A percentile compares a stretch with the other conserved stretches of the same genome.
Conservation (phyloP, 2,329 filamentous ascomycete genomes). For the Fusarium irregulare region DNA sequence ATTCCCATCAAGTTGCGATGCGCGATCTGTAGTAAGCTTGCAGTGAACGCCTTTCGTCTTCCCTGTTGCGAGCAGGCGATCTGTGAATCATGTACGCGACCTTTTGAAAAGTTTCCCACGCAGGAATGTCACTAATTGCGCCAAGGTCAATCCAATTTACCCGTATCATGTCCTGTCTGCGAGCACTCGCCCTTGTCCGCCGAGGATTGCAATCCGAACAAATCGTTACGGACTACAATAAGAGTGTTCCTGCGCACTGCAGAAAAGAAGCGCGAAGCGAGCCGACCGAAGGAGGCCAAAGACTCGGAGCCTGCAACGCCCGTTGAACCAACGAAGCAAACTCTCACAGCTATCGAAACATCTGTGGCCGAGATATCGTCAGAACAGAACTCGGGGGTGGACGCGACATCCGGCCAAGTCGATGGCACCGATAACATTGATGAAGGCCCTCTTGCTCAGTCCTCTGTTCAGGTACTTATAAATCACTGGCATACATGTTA, state of each 20-base stretch:
- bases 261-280: conserved; percentile 85
- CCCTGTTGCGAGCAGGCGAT: conserved; percentile 97
- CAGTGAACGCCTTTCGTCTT: conserved; percentile 88
- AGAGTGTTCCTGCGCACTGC: conserved; percentile 90
- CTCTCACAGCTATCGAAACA: conserved; percentile 45
- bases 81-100: conserved; percentile 79
- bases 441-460: conserved; percentile 17
- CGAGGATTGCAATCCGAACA: conserved; percentile 88
- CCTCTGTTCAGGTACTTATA: conserved; percentile 32
- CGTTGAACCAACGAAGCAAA: conserved; percentile 54
- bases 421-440: conserved; percentile 11
- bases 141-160: conserved; percentile 78
- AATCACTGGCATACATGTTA: not conserved
- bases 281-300: conserved; percentile 62
- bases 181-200: conserved; percentile 88
- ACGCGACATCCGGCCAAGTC: conserved; percentile 13
- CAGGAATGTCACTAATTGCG: conserved; percentile 17
- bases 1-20: conserved; percentile 97
- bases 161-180: conserved; percentile 89
- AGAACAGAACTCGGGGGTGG: conserved; percentile 22
- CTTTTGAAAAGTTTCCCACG: not conserved
- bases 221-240: conserved; percentile 90
- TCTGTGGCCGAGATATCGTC: conserved; percentile 34
- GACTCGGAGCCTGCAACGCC: conserved; percentile 56
- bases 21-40: conserved; percentile 90